A percentile compares a stretch with the other conserved stretches of the same genome.
phyloP scores from a whole-genome alignment of 2,329 filamentous ascomycete genomes.

The Hymenoscyphus infarciens region DNA sequence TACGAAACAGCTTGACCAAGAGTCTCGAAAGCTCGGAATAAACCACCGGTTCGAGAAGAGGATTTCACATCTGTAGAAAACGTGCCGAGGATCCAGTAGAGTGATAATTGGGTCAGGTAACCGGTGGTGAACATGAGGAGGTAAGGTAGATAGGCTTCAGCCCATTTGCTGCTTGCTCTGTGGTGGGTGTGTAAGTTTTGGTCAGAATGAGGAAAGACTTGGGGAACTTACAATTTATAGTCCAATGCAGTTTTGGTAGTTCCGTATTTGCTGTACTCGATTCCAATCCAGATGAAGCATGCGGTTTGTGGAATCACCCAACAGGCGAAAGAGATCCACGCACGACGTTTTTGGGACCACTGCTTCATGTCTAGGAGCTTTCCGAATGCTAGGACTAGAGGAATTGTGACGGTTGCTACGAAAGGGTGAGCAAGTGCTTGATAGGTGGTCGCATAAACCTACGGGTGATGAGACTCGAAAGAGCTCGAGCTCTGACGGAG shows the following conservation, averaged over 20 bases:
- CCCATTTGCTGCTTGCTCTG: slow-evolving; percentile 10
- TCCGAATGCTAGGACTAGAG: slow-evolving; percentile 21
- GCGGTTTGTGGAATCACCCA: slow-evolving; percentile 33
- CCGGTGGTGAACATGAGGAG: slow-evolving; percentile 21
- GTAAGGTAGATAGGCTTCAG: slow-evolving; percentile 23
- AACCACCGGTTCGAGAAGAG: slow-evolving; percentile 43
- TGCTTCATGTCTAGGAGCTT: slow-evolving; percentile 30
- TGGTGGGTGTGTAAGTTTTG: neutral
- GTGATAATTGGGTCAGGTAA: slow-evolving; percentile 21
- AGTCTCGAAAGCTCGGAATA: slow-evolving; percentile 48
- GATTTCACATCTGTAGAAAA: slow-evolving; percentile 37
- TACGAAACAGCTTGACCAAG: slow-evolving; percentile 35
- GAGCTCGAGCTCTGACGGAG: slow-evolving; percentile 61
- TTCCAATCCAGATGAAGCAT: slow-evolving; percentile 36
- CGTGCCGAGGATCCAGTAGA: slow-evolving; percentile 40
- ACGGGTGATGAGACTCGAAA: slow-evolving; percentile 40
- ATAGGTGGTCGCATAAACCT: slow-evolving; percentile 17
- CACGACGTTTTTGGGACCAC: slow-evolving; percentile 32
- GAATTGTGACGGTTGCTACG: slow-evolving; percentile 15
- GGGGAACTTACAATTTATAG: slow-evolving; percentile 15
- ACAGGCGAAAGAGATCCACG: slow-evolving; percentile 31
- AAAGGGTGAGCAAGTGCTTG: neutral
- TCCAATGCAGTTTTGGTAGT: slow-evolving; percentile 15
- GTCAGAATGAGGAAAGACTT: neutral
- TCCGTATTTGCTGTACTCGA: slow-evolving; percentile 22